Evolutionary conservation across 1,284 basidiomycete species (phyloP).

Genomic region (Rhodotorula sp.): DNA sequence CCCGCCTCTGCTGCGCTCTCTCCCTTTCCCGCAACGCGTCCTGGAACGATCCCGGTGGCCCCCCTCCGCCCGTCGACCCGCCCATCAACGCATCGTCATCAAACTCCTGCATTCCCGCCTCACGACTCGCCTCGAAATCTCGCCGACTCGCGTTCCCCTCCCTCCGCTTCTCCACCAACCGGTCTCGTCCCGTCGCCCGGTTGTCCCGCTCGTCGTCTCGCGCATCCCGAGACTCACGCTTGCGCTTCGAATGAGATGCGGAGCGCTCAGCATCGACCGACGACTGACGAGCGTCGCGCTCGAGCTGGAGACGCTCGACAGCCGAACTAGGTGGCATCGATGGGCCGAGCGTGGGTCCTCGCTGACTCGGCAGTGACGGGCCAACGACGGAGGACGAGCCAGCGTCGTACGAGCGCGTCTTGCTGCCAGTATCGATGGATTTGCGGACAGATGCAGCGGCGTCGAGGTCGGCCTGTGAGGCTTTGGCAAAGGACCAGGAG

Average conservation of each 20-base stretch:
- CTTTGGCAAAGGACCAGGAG: conserved; percentile 35
- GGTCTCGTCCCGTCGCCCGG: conserved; percentile 38
- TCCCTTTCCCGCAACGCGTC: conserved; percentile 27
- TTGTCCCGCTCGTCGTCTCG: conserved; percentile 34
- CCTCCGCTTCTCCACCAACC: conserved; percentile 33
- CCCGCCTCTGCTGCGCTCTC: conserved; percentile 14
- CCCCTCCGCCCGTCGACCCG: not conserved
- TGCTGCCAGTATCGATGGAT: conserved; percentile 29
- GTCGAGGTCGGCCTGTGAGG: conserved; percentile 38
- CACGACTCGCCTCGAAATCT: conserved; percentile 22
- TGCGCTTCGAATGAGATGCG: not conserved
- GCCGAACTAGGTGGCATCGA: conserved; percentile 18
- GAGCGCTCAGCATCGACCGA: not conserved
- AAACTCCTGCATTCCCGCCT: conserved; percentile 31
- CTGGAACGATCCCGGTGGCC: conserved; percentile 14
- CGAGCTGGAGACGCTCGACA: conserved; percentile 24
- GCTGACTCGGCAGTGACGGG: not conserved
- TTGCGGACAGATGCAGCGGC: conserved; percentile 34
- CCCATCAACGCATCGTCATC: conserved; percentile 33
- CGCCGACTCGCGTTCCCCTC: conserved; percentile 23
- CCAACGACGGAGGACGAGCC: not conserved
- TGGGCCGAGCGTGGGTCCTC: conserved; percentile 12
- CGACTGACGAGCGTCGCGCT: conserved; percentile 14
- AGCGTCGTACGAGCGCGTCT: conserved; percentile 14
- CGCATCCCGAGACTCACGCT: conserved; percentile 14